Base-by-base conservation (phyloP, 768 basidiomycete genomes). In the Macrolepiota dolichaula region DNA sequence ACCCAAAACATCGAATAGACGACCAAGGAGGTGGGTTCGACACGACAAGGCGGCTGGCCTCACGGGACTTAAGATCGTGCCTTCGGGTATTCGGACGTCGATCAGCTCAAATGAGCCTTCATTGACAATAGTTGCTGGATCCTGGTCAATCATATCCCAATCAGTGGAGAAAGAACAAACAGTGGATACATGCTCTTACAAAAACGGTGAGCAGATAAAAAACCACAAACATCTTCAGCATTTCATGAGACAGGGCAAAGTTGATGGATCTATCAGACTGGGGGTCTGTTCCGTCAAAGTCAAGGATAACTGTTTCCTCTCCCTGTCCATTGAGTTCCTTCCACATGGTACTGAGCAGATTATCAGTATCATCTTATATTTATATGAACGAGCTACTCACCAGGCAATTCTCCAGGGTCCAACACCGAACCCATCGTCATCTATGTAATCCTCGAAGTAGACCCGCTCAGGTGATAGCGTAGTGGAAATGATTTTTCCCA, bases 101-200 rank as follows among this genome's bases (percentile, higher is more conserved):
- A 71, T 71, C 7, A 73, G 63, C 49, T 73, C 69, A 54, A 68
- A 71, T 11, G 72, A 69, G 13, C 71, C 71, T 40, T 73, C 72
- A 55, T 73, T 73, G 40, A 73, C 65, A 15, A 71, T 67, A 51
- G 69, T 71, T 40, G 64, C 64, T 12, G 72, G 70, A 56, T 73
- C 64, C 64, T 65, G 27, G 25, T n/a, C 17, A 27, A n/a, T 15
- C 17, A 17, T 6, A n/a, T 27, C 9, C 32, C 25, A 35, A 2
- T n/a, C 25, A 9, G 19, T 44, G 9, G 37, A 38, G 6, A 5
- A 24, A n/a, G n/a, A n/a, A 35, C 17, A 3, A 25, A 19, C 12
- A n/a, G 42, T 3, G 5, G 19, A 27, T 19, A 25, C 37, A 9
- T 15, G 10, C 42, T 24, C 64, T 57, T 42, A 65, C 72, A 25